Base-by-base conservation (phyloP, 2,329 filamentous ascomycete species). In the Fusarium graminum region DNA sequence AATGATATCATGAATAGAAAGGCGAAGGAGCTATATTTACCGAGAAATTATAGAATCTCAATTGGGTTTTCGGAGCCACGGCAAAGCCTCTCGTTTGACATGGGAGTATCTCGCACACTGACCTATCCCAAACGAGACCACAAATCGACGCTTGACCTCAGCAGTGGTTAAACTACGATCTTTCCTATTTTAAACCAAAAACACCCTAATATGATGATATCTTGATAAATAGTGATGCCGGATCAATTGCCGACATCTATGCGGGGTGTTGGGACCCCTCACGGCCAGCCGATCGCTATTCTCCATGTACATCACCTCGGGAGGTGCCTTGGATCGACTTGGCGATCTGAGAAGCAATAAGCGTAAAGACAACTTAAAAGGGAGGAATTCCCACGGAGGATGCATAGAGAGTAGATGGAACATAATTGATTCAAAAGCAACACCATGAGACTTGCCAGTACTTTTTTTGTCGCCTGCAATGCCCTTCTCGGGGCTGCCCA, bases 241-340 rank as follows among this genome's bases (percentile, higher is more conserved):
- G 29, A 29, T 34, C 25, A 67, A 58, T 63, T 65, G 63, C 63
- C 63, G 63, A 40, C 30, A 6, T 44, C 9, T 14, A 41, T 63
- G 63, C 42, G 63, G 63, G 63, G 63, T 46, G 41, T 12, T 36
- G 11, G 7, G 14, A 58, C 63, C 63, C 59, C 59, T 63, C 59
- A 51, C 26, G n/a, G 29, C 22, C 29, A 46, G 36, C 43, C 41
- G 56, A 61, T 43, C 41, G 6, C 30, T 16, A 4, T 55, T 53
- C 13, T 59, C 40, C 16, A 42, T 25, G 14, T 42, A 6, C 30
- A 39, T 42, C 53, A 43, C 39, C 30, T 54, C 30, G 49, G 26
- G 26, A 34, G 59, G 41, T 46, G 22, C 36, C 4, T 29, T 36
- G 36, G 28, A 38, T 34, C 36, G 41, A 38, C 30, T 55, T 61